A percentile compares a stretch with the other conserved stretches of the same genome.
phyloP scores from a whole-genome alignment of 2,329 filamentous ascomycete species.

The Paecilomyces variotii region DNA sequence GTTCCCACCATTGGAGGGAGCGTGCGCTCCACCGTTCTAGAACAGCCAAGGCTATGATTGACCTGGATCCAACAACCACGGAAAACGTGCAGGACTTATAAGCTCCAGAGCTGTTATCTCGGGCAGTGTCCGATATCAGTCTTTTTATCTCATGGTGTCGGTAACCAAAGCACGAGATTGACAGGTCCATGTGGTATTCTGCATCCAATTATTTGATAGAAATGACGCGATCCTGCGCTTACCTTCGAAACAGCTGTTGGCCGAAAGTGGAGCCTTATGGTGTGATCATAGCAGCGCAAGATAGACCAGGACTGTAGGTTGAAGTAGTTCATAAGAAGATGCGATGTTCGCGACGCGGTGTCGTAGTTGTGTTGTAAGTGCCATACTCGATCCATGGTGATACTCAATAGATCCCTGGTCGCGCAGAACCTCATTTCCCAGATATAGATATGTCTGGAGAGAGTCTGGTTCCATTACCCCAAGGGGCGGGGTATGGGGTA shows the following conservation, averaged over 20 bases:
- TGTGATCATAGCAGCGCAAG: not conserved
- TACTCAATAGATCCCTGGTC: not conserved
- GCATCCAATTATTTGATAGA: not conserved
- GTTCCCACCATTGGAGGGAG: not conserved
- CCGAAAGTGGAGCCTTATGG: conserved; percentile 3
- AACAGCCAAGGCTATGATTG: not conserved
- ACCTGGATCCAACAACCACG: not conserved
- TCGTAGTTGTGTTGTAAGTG: not conserved
- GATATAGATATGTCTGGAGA: conserved; percentile 1
- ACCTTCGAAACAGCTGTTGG: not conserved
- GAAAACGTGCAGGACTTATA: not conserved
- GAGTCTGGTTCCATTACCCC: not conserved
- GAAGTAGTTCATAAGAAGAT: not conserved
- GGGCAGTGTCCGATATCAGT: not conserved
- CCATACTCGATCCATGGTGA: not conserved
- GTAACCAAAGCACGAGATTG: not conserved
- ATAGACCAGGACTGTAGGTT: not conserved
- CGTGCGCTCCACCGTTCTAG: not conserved
- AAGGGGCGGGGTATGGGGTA: conserved; percentile 4
- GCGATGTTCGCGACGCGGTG: not conserved
- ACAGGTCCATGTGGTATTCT: not conserved
- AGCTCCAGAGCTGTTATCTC: not conserved
- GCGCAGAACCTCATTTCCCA: not conserved
- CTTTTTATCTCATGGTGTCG: not conserved
- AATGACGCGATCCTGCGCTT: not conserved